Evolutionary conservation across 495 filamentous ascomycete species (phyloP).

Genomic region (Penicillium steckii): DNA sequence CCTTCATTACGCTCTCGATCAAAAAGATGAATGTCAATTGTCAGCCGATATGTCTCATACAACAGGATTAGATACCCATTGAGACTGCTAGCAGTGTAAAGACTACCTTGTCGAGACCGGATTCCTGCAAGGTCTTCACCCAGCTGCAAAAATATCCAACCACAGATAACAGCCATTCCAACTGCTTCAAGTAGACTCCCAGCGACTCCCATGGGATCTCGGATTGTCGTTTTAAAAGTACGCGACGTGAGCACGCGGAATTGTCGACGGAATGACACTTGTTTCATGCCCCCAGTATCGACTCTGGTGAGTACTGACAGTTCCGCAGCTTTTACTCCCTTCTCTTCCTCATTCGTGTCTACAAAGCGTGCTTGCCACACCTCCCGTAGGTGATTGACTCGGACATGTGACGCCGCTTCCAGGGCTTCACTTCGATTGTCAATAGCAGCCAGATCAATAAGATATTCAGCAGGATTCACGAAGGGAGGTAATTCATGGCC

Average conservation of each 20-base stretch:
- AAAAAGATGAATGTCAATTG: conserved; percentile 68
- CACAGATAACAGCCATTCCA: conserved; percentile 63
- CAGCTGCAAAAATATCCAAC: conserved; percentile 68
- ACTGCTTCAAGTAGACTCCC: conserved; percentile 64
- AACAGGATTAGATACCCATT: conserved; percentile 73
- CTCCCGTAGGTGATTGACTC: conserved; percentile 53
- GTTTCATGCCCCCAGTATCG: conserved; percentile 13
- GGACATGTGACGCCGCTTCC: conserved; percentile 53
- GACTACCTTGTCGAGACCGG: conserved; percentile 60
- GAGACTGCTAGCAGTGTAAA: conserved; percentile 64
- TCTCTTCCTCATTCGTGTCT: conserved; percentile 11
- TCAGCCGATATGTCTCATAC: conserved; percentile 70
- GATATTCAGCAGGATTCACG: conserved; percentile 71
- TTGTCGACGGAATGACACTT: conserved; percentile 55
- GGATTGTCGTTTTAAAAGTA: conserved; percentile 62
- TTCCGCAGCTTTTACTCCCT: background rate
- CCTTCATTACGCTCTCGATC: conserved; percentile 71
- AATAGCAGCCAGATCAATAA: conserved; percentile 69
- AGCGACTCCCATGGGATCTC: conserved; percentile 70
- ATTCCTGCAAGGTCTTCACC: conserved; percentile 57
- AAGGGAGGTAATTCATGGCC: conserved; percentile 61
- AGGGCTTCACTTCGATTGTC: conserved; percentile 63
- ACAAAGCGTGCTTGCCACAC: conserved; percentile 45
- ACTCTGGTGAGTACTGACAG: background rate
- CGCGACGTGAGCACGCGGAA: conserved; percentile 62